Percentiles rank a stretch among this genome's conserved stretches.
Evolutionary conservation across 805 yeast species (phyloP).

Genomic region (Spencermartinsiella europaea): DNA sequence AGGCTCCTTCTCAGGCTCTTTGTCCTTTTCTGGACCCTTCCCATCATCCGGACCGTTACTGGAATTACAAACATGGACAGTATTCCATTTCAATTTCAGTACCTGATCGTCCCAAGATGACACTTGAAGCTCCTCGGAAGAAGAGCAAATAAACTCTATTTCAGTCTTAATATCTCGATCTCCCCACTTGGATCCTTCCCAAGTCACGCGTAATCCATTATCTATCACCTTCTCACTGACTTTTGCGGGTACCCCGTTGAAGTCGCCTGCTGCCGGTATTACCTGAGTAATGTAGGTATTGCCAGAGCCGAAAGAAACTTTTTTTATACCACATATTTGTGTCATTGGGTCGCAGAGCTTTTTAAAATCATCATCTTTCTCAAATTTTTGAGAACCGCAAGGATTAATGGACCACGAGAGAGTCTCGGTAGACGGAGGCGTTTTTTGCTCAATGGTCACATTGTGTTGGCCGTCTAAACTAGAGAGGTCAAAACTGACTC

Average conservation of each 20-base stretch:
- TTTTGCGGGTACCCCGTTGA: constrained; percentile 29
- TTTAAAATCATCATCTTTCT: constrained; percentile 30
- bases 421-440: constrained; percentile 75
- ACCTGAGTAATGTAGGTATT: constrained; percentile 49
- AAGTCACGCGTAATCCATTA: constrained; percentile 34
- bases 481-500: constrained; percentile 36
- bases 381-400: constrained; percentile 46
- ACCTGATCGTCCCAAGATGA: constrained; percentile 19
- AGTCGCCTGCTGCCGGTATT: constrained; percentile 41
- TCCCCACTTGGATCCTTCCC: constrained; percentile 70
- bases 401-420: constrained; percentile 67
- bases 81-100: constrained; percentile 17
- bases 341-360: constrained; percentile 60
- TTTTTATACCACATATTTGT: constrained; percentile 72
- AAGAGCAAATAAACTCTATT: constrained; percentile 26
- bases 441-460: constrained; percentile 39
- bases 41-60: constrained; percentile 6
- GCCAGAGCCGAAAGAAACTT: constrained; percentile 46
- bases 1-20: constrained; percentile 26
- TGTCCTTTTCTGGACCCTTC: constrained; percentile 7
- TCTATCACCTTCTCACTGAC: constrained; percentile 21
- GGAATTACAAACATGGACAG: constrained; percentile 27
- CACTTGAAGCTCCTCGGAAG: constrained; percentile 7
- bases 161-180: constrained; percentile 37
- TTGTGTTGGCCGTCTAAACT: constrained; percentile 46